Evolutionary conservation across 75 land plant genomes (phyloP).

Genomic region (Ceratopteris richardii): DNA sequence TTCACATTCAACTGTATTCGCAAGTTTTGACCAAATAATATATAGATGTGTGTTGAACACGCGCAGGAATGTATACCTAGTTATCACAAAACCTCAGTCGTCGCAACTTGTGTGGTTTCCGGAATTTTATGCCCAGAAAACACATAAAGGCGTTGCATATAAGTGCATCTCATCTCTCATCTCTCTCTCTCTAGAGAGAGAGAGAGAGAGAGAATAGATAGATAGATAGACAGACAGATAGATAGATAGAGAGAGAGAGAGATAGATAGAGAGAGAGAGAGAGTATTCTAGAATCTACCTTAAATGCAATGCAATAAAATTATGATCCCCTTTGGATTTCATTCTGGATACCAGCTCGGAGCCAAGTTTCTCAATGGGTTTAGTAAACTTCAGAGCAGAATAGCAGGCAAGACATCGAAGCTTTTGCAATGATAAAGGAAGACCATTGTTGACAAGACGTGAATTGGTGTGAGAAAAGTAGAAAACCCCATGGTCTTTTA

Average conservation of each 20-base stretch:
- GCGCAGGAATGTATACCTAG: too few species aligned
- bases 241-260: background rate
- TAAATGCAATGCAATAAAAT: conserved; percentile 73
- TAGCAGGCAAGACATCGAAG: conserved; percentile 78
- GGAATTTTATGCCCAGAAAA: too few species aligned
- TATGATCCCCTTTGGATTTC: conserved; percentile 50
- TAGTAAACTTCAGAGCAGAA: conserved; percentile 15
- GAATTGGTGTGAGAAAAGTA: conserved; percentile 82
- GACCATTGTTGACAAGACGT: conserved; percentile 69
- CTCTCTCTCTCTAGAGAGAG: too few species aligned
- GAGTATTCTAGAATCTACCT: conserved; percentile 25
- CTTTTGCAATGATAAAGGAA: conserved; percentile 61
- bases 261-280: background rate
- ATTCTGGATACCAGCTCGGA: conserved; percentile 49
- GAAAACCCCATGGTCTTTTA: conserved; percentile 73
- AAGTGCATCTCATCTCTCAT: too few species aligned
- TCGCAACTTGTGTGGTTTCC: too few species aligned
- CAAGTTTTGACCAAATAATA: too few species aligned
- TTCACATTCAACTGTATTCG: too few species aligned
- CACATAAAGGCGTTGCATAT: too few species aligned
- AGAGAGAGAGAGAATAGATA: too few species aligned
- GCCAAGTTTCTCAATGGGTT: conserved; percentile 57
- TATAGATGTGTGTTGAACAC: too few species aligned
- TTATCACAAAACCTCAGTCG: too few species aligned
- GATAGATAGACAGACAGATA: too few species aligned